Base-by-base conservation (phyloP, 257 asterid species). In the Capsicum baccatum region DNA sequence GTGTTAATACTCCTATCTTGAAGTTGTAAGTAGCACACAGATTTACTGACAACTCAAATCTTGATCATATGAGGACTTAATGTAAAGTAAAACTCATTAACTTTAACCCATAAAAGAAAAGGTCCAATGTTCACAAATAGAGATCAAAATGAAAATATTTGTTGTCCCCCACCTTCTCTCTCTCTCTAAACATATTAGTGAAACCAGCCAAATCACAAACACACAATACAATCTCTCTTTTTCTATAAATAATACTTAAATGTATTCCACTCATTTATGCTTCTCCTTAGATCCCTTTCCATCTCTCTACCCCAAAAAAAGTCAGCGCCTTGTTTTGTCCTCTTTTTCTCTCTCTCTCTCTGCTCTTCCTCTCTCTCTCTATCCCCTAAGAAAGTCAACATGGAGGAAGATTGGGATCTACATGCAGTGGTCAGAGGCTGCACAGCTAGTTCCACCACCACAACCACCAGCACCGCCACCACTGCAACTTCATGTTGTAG, bases 371-470 rank as follows among this genome's bases (percentile, higher is more conserved):
- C 63, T 71, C 71, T 82, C 64, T 44, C 12, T 13, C 26, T 26
- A 26, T 26, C 15, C 79, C 10, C 44, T 4, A 10, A 4, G 17
- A 59, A n/a, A 16, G 44, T 39, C 44, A 39, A 39, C 16, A 95
- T 92, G 99, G 97, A 89, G 10, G 98, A 94, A 52, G 99, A 94
- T 73, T 95, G 99, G 99, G 98, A 92, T 92, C 97, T 95, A 11
- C 93, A 94, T 50, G 99, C 99, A 85, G 98, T 95, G 90, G 99
- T 95, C 76, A 86, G 98, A 87, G 95, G 99, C 92, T 95, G 95
- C 95, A 83, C 92, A 84, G 85, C 96, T 88, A 6, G 86, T 69
- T 17, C 90, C 60, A 3, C 89, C 84, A 0, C 89, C 89, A 7
- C 90, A 83, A 2, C 89, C 90, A 60, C 84, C 54, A 8, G 12